Conservation (phyloP, 2,329 filamentous ascomycete species). For the Phaeophleospora eucalypticola region DNA sequence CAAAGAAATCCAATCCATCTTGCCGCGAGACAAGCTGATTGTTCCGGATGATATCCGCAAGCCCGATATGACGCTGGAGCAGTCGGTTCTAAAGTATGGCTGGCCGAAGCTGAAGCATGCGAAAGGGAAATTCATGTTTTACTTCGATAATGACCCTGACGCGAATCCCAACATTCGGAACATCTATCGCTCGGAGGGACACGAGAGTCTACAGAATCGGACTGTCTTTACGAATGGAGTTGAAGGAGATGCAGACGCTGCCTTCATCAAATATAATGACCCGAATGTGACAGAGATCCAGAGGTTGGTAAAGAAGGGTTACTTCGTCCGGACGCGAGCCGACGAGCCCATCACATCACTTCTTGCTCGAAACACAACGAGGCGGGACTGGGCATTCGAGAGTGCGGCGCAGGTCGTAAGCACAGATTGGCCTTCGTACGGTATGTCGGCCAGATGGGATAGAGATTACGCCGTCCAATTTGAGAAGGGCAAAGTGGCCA, state of each 20-base stretch:
- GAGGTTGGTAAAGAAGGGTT: conserved; percentile 43
- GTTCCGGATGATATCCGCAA: conserved; percentile 46
- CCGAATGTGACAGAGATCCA: conserved; percentile 42
- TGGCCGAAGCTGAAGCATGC: conserved; percentile 47
- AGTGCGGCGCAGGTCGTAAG: conserved; percentile 50
- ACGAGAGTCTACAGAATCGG: conserved; percentile 41
- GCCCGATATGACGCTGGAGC: conserved; percentile 42
- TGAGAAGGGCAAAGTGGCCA: conserved; percentile 29
- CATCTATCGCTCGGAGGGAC: conserved; percentile 36
- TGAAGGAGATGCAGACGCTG: conserved; percentile 44
- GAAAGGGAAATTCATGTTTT: conserved; percentile 47
- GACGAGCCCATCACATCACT: conserved; percentile 47
- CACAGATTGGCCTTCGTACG: conserved; percentile 47
- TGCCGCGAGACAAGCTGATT: conserved; percentile 41
- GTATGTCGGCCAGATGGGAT: conserved; percentile 46
- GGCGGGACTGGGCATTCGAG: conserved; percentile 41
- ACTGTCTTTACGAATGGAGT: conserved; percentile 48
- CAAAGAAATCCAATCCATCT: conserved; percentile 45
- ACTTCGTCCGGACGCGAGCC: conserved; percentile 48
- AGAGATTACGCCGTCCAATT: conserved; percentile 45
- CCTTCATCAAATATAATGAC: conserved; percentile 50
- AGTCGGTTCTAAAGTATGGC: conserved; percentile 44
- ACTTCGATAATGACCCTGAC: conserved; percentile 49
- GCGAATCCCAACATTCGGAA: conserved; percentile 31
- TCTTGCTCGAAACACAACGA: conserved; percentile 39